phyloP scores from a whole-genome alignment of 345 rosid species.

The Eutrema japonicum region DNA sequence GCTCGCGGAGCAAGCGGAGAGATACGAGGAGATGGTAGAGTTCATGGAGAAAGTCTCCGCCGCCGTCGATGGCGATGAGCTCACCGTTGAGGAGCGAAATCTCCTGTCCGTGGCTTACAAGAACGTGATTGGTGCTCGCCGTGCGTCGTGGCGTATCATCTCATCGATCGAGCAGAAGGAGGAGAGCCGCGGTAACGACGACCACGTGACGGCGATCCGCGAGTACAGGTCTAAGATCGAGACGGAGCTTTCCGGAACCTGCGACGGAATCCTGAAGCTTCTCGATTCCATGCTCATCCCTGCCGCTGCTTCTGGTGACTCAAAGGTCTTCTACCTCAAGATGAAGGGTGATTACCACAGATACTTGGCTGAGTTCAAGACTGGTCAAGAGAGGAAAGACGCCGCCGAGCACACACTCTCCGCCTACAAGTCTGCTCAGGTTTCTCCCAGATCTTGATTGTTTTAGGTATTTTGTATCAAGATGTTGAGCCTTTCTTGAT shows the following conservation, averaged over 20 bases:
- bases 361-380: slow-evolving; percentile 91
- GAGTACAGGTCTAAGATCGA: slow-evolving; percentile 90
- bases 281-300: slow-evolving; percentile 80
- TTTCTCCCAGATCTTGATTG: slow-evolving; percentile 42
- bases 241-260: slow-evolving; percentile 80
- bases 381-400: slow-evolving; percentile 86
- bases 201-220: slow-evolving; percentile 77
- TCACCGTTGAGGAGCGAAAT: slow-evolving; percentile 86
- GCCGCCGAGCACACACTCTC: slow-evolving; percentile 90
- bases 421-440: slow-evolving; percentile 98
- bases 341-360: slow-evolving; percentile 97
- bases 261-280: slow-evolving; percentile 86
- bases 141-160: slow-evolving; percentile 95
- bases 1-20: slow-evolving; percentile 98
- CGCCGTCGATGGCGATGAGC: slow-evolving; percentile 67
- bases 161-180: slow-evolving; percentile 98
- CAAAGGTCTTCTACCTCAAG: slow-evolving; percentile 90
- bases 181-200: slow-evolving; percentile 96
- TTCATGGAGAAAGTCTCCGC: slow-evolving; percentile 90
- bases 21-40: slow-evolving; percentile 98
- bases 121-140: slow-evolving; percentile 94
- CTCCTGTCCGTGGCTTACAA: slow-evolving; percentile 97
- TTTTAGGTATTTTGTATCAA: slow-evolving; percentile 10
- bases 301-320: slow-evolving; percentile 72
- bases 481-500: background rate